Evolutionary conservation across 768 basidiomycete genomes (phyloP), one percentile per base, ranked within the genome.

Genomic region (Dendrothele bispora): DNA sequence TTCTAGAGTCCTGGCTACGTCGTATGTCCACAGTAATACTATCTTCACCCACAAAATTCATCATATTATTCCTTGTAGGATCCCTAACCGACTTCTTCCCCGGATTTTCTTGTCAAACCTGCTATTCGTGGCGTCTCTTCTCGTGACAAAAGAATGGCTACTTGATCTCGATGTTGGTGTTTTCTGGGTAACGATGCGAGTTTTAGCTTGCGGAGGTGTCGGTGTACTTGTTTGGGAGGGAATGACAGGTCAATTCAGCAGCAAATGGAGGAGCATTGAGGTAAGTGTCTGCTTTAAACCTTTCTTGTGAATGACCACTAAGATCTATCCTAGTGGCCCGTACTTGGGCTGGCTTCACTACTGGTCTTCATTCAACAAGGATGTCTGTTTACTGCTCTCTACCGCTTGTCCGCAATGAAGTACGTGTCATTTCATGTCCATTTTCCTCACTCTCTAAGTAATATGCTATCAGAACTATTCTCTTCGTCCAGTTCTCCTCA

Each of bases 151-250:
- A 66, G 84, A 83, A 56, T 79, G 80, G 70, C 64, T 90, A 6
- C 65, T 91, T 39, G 71, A 79, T 15, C 75, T 77, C 30, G 83
- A 88, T 61, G 78, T 84, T 18, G 83, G 84, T 6, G 77, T 86
- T 7, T 84, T 89, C 58, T 91, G 88, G 89, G 72, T 88, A 12
- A 71, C 86, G 27, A 83, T 90, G 69, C 71, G 86, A 52, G 75
- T 88, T 40, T 69, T 91, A 43, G 85, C 84, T 3, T 80, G 82
- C 54, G 85, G 81, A n/a, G 84, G 79, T n/a, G 56, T 88, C 44
- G 82, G 79, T 17, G 75, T 80, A 35, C 54, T 87, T 37, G 64
- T 79, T 17, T 83, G 86, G 83, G 82, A 83, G 51, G 73, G 67
- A 1, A 50, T 70, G 39, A 81, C 79, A 0, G 78, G 79, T 4